These are phyloP conservation scores for Blumeriella jaapii DNA, from an alignment of 2,329 filamentous ascomycete species.

Conservation along the genomic window DNA sequence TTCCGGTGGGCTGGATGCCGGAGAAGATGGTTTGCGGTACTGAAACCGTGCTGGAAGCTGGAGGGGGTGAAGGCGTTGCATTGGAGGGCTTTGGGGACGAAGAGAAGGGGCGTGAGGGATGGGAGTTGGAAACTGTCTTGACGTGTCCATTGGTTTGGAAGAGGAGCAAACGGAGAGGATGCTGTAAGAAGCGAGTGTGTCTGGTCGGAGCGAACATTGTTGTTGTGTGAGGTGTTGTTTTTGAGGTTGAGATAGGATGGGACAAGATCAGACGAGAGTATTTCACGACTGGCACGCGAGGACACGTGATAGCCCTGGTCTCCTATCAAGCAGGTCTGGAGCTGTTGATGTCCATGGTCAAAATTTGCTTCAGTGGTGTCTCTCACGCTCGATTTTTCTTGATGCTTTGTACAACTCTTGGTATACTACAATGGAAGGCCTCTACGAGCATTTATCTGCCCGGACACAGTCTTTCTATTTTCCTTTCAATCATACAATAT, in stretches of 20 bases:
- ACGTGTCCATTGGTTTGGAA: neutral
- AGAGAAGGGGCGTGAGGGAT: conserved; percentile 2
- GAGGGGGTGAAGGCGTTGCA: neutral
- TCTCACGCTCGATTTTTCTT: too few relatives aligned
- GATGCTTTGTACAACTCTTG: neutral
- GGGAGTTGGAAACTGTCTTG: too few relatives aligned
- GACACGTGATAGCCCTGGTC: conserved; percentile 15
- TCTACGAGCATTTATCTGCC: too few relatives aligned
- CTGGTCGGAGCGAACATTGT: conserved; percentile 5
- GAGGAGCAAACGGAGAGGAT: conserved; percentile 5
- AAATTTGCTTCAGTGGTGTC: too few relatives aligned
- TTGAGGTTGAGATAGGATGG: neutral
- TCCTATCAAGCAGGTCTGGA: too few relatives aligned
- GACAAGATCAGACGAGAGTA: neutral
- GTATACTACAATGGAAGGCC: too few relatives aligned
- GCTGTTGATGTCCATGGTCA: neutral
- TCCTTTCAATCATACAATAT: too few relatives aligned
- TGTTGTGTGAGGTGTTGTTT: neutral
- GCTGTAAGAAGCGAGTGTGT: conserved; percentile 3
- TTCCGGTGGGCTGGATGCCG: conserved; percentile 90
- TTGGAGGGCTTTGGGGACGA: conserved; percentile 1
- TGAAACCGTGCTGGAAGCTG: neutral
- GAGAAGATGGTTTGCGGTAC: conserved; percentile 61
- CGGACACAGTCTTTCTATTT: too few relatives aligned
- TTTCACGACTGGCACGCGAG: conserved; percentile 13